phyloP scores from a whole-genome alignment of 129 eudicot genomes.

The Dittrichia graveolens region DNA sequence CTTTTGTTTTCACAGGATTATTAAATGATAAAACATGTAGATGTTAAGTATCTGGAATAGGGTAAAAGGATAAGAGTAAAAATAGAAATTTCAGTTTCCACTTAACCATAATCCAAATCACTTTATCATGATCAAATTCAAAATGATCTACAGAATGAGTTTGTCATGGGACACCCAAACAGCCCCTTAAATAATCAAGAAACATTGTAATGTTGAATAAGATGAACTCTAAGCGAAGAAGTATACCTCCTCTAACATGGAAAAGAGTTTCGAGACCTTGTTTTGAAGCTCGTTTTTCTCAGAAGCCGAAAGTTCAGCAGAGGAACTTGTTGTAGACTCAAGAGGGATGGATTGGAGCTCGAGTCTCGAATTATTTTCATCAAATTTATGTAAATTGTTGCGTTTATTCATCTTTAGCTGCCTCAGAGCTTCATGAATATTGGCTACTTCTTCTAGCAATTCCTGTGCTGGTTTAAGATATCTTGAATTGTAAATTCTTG shows the following conservation, averaged over 20 bases:
- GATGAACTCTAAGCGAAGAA: constrained; percentile 3
- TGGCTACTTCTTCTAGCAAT: constrained; percentile 77
- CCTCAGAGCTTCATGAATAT: constrained; percentile 63
- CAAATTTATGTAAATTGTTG: constrained; percentile 35
- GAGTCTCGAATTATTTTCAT: constrained; percentile 38
- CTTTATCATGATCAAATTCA: no score
- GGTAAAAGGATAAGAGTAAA: not conserved
- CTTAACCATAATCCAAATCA: no score
- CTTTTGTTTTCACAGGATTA: not conserved
- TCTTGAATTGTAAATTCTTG: constrained; percentile 56
- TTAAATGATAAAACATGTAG: no score
- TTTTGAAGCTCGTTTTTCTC: constrained; percentile 73
- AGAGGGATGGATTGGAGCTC: constrained; percentile 25
- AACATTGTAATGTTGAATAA: not conserved
- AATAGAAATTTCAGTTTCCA: no score
- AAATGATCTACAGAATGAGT: no score
- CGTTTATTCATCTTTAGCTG: constrained; percentile 45
- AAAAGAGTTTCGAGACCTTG: constrained; percentile 63
- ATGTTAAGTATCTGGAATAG: no score
- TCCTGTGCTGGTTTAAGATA: constrained; percentile 76
- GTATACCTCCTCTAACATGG: constrained; percentile 82
- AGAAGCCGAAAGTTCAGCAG: constrained; percentile 57
- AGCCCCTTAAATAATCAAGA: constrained; percentile 6
- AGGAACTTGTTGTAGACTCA: constrained; percentile 39
- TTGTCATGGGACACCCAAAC: not conserved